A percentile compares a stretch with the other conserved stretches of the same genome.
phyloP scores from a whole-genome alignment of 73 alveolate genomes.

The Uronychia setigera region DNA sequence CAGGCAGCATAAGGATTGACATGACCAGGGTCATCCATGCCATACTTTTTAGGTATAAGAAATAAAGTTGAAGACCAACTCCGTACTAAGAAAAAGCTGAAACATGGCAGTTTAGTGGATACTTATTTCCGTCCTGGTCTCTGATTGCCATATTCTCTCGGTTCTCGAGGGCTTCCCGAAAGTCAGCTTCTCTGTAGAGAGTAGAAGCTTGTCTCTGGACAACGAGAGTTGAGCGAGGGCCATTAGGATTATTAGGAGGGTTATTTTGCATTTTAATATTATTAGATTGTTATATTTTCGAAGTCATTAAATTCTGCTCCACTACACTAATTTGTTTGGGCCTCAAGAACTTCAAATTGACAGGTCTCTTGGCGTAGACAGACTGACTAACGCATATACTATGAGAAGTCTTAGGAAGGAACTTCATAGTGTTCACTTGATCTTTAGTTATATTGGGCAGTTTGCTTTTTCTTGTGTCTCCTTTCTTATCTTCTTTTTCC shows the following conservation, averaged over 20 bases:
- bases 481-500: too few relatives aligned
- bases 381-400: background rate
- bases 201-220: background rate
- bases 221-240: background rate
- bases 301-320: background rate
- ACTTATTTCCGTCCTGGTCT: background rate
- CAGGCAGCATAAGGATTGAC: conserved; percentile 8
- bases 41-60: conserved; percentile 5
- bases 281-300: background rate
- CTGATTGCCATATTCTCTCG: background rate
- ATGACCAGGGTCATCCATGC: conserved; percentile 5
- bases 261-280: too few relatives aligned
- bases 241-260: background rate
- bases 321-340: background rate
- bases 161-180: background rate
- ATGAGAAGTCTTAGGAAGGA: background rate
- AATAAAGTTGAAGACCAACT: conserved; percentile 29
- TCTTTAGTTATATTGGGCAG: too few relatives aligned
- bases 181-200: background rate
- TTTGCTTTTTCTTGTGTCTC: too few relatives aligned
- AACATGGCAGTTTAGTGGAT: conserved; percentile 1
- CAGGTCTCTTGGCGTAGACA: background rate
- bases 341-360: background rate
- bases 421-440: too few relatives aligned
- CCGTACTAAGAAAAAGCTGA: conserved; percentile 19